A percentile compares a stretch with the other conserved stretches of the same genome.
phyloP scores from a whole-genome alignment of 2,329 filamentous ascomycete genomes.

The Xylariaceae sp. region DNA sequence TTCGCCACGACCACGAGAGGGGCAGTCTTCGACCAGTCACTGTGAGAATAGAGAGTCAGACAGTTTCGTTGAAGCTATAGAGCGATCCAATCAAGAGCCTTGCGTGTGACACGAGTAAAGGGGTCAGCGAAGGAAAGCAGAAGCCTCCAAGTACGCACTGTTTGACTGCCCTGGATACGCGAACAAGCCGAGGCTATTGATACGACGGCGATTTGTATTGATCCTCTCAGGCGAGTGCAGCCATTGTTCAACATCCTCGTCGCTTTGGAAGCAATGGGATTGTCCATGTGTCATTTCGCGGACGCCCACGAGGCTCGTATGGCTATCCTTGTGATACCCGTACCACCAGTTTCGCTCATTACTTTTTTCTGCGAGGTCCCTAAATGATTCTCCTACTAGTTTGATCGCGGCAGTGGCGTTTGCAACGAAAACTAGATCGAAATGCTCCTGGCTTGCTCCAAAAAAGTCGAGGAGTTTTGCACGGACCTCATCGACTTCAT shows the following conservation, averaged over 20 bases:
- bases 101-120: no score
- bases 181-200: conserved; percentile 44
- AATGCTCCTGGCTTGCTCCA: conserved; percentile 54
- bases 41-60: no score
- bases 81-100: no score
- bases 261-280: conserved; percentile 55
- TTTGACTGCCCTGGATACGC: conserved; percentile 69
- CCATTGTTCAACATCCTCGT: conserved; percentile 48
- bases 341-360: conserved; percentile 49
- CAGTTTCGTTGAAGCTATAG: no score
- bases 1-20: conserved; percentile 47
- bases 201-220: conserved; percentile 21
- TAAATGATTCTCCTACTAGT: conserved; percentile 55
- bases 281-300: conserved; percentile 58
- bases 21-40: conserved; percentile 63
- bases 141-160: background rate
- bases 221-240: conserved; percentile 28
- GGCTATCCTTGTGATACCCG: conserved; percentile 57
- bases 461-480: conserved; percentile 53
- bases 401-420: conserved; percentile 93
- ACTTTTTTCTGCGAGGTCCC: conserved; percentile 47
- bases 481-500: conserved; percentile 54
- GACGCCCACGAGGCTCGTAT: conserved; percentile 65
- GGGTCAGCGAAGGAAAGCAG: no score
- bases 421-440: conserved; percentile 73